Conservation (phyloP, 768 basidiomycete species). For the Lentinula raphanica region DNA sequence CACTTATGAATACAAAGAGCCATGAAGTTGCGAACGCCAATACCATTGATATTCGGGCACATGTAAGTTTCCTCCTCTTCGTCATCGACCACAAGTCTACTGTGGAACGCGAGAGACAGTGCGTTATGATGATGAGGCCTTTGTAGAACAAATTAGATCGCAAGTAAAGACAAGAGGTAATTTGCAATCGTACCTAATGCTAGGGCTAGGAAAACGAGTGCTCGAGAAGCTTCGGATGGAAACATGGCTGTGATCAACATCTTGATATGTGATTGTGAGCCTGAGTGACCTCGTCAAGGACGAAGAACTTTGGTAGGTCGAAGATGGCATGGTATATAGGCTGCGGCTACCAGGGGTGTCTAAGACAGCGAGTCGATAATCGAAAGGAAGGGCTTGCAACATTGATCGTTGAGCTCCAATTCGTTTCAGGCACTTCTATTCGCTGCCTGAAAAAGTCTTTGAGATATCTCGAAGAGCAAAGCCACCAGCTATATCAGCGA, state of each 20-base stretch:
- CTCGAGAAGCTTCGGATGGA: not conserved
- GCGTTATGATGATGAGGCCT: not conserved
- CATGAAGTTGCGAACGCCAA: not conserved
- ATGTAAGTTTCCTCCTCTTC: not conserved
- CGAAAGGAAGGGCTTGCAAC: too few relatives aligned
- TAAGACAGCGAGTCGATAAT: too few relatives aligned
- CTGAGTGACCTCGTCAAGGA: too few relatives aligned
- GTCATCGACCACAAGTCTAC: not conserved
- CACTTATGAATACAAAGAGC: not conserved
- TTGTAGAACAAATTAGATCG: not conserved
- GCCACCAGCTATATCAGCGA: too few relatives aligned
- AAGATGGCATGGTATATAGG: too few relatives aligned
- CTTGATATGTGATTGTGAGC: too few relatives aligned
- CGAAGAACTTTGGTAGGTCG: too few relatives aligned
- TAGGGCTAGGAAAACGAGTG: not conserved
- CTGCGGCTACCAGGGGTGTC: too few relatives aligned
- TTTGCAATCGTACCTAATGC: not conserved
- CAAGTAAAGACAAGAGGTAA: not conserved
- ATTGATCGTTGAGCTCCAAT: too few relatives aligned
- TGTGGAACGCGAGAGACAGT: not conserved
- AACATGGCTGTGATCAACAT: not conserved
- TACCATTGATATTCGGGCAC: not conserved
- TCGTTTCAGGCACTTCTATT: too few relatives aligned
- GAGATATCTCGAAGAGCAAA: too few relatives aligned
- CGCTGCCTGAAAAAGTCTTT: too few relatives aligned